phyloP scores from a whole-genome alignment of 345 rosid genomes.

The Populus nigra region DNA sequence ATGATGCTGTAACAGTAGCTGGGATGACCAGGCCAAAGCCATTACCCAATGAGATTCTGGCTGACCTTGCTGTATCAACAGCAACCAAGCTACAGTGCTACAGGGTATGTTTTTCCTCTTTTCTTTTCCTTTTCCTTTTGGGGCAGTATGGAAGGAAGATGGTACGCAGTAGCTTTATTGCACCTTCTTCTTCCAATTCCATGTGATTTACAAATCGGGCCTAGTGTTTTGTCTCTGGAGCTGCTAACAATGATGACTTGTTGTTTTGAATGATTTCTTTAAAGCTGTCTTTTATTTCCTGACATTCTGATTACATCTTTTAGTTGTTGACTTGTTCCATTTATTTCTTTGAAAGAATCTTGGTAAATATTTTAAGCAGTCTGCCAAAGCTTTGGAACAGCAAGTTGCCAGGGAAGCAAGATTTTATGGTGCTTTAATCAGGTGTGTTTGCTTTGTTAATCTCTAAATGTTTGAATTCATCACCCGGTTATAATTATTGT shows the following conservation, averaged over 20 bases:
- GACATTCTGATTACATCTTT: neutral
- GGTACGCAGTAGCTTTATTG: slow-evolving; percentile 1
- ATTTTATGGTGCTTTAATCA: slow-evolving; percentile 92
- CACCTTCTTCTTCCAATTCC: neutral
- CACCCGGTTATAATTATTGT: no score
- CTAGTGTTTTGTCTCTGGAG: neutral
- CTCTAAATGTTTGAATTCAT: neutral
- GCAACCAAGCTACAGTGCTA: slow-evolving; percentile 89
- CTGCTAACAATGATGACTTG: neutral
- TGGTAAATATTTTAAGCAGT: slow-evolving; percentile 88
- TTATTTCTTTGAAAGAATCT: slow-evolving; percentile 51
- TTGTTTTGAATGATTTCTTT: neutral
- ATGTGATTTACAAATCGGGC: neutral
- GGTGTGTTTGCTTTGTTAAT: slow-evolving; percentile 49
- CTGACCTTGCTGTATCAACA: slow-evolving; percentile 81
- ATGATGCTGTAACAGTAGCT: slow-evolving; percentile 83
- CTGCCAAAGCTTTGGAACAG: slow-evolving; percentile 83
- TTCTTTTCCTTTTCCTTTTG: neutral
- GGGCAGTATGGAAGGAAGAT: neutral
- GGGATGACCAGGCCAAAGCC: slow-evolving; percentile 80
- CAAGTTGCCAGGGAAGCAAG: slow-evolving; percentile 83
- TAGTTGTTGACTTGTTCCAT: neutral
- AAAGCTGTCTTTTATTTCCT: neutral
- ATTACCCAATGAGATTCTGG: slow-evolving; percentile 60
- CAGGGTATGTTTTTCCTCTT: slow-evolving; percentile 47